Evolutionary conservation across 768 basidiomycete species (phyloP).

Genomic region (Suillus clintonianus): DNA sequence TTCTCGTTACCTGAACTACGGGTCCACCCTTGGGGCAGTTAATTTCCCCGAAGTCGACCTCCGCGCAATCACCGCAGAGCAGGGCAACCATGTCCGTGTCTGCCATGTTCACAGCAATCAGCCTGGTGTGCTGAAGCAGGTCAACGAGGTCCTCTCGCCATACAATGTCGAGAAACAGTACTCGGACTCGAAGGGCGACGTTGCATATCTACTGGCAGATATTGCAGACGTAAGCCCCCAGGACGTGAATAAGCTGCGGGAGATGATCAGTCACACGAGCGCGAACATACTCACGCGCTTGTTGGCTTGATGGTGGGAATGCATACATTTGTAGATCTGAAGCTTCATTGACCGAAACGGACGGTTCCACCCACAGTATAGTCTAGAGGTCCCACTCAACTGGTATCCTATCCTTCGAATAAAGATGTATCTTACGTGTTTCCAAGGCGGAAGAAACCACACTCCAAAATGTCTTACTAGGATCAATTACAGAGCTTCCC

Average conservation of each 20-base stretch:
- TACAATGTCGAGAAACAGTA: slow-evolving; percentile 99
- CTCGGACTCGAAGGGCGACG: slow-evolving; percentile 93
- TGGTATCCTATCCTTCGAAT: slow-evolving; percentile 33
- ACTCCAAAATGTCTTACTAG: slow-evolving; percentile 13
- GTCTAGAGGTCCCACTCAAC: slow-evolving; percentile 48
- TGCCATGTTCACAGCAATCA: slow-evolving; percentile 96
- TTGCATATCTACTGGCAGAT: slow-evolving; percentile 97
- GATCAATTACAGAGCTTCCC: slow-evolving; percentile 10
- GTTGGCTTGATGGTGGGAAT: slow-evolving; percentile 50
- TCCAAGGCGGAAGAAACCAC: background rate
- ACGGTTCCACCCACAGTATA: slow-evolving; percentile 32
- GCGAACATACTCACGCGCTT: slow-evolving; percentile 91
- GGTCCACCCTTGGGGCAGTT: slow-evolving; percentile 89
- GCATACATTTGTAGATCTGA: background rate
- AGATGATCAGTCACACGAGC: slow-evolving; percentile 72
- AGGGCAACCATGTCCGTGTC: slow-evolving; percentile 79
- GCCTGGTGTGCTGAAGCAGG: slow-evolving; percentile 90
- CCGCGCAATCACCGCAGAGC: slow-evolving; percentile 85
- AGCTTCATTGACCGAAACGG: slow-evolving; percentile 27
- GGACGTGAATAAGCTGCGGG: slow-evolving; percentile 78
- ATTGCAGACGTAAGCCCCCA: slow-evolving; percentile 85
- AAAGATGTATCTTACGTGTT: slow-evolving; percentile 4
- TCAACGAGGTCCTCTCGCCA: slow-evolving; percentile 92
- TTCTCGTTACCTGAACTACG: slow-evolving; percentile 88
- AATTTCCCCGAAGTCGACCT: slow-evolving; percentile 99